Base-by-base conservation (phyloP, 345 rosid genomes). In the Brassica carinata region DNA sequence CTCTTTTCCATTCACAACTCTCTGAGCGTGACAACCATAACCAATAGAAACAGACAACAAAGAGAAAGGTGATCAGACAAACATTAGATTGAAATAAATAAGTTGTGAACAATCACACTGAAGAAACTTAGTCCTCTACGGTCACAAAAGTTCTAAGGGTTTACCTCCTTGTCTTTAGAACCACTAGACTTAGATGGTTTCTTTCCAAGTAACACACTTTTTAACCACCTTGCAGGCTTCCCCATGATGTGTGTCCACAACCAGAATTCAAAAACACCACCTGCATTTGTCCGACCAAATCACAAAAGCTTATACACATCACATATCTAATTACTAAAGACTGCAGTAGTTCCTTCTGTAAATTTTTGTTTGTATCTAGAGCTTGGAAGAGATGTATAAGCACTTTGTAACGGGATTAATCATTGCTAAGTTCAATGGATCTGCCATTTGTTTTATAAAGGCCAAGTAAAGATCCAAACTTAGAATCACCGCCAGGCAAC, bases 141-240 rank as follows among this genome's bases (percentile, higher is more conserved):
- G 7, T 10, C 14, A 48, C 13, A 48, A 14, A 48, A 13, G 14
- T 48, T 48, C 26, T 23, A 23, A 23, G 26, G 26, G 26, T 0
- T 1, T 83, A 95, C 99, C 97, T 91, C 97, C 72, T 85, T 88
- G 51, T 83, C 91, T 80, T 82, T 93, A 29, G 85, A 84, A 62
- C 67, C 55, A 78, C 79, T 71, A 43, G 91, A 90, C 80, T 93
- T 93, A 67, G 96, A 90, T 29, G 90, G 67, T 83, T 89, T 95
- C 92, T 93, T 95, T 72, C 98, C 96, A 81, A 91, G 90, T 5
- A 95, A 75, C 19, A 93, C 85, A 65, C 84, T 84, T 84, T 93
- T 95, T 80, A 93, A 87, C 98, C 99, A 93, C 72, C 85, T 95
- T 45, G 84, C 91, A 0, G 98, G 91, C 79, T 87, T 94, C 9